Evolutionary conservation across 352 stramenopile species (phyloP), one percentile per base, ranked within the genome.

Genomic region (Phytophthora hybrid): DNA sequence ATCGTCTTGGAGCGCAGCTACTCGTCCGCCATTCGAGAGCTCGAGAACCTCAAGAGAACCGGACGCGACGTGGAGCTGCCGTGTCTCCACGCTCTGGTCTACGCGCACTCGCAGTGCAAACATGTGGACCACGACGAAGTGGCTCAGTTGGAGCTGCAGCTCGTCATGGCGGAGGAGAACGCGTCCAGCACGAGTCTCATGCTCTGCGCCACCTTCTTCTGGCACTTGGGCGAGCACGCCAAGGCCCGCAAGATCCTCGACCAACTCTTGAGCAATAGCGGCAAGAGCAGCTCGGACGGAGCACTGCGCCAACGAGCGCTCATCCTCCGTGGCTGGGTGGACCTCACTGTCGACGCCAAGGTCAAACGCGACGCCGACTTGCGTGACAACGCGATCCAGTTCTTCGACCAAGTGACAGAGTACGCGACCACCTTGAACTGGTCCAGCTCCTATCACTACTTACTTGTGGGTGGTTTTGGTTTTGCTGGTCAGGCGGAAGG

Each of bases 21-120:
- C 58, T 92, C 86, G 59, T 93, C 88, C 4, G 89, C 88, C 34
- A 95, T 98, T 69, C 90, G 91, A 34, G 85, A 96, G 49, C 78
- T 97, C 21, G 93, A 97, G 60, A 88, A 76, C 65, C 79, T 97
- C 29, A 93, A 92, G 63, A 84, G 84, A 77, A 89, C 84, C 7
- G 73, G 57, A 9, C 88, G 85, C 59, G 87, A 94, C n/a, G 82
- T 94, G 11, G 88, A 95, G 62, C 71, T 95, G 13, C 85, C 88
- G 21, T 94, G 85, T 75, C 81, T 95, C 18, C 85, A 94, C 51
- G 89, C 89, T 21, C 75, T 96, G 19, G 85, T 97, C 21, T 93
- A 81, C 60, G 87, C 88, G 5, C 88, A 95, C 59, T 89, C 84
- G 54, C 81, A 86, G 37, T 93, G 87, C 77, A 92, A 93, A 69